Evolutionary conservation across 225 moss, liverwort and hornwort species (phyloP), one percentile per base, ranked within the genome.

Genomic region (Lunularia cruciata): DNA sequence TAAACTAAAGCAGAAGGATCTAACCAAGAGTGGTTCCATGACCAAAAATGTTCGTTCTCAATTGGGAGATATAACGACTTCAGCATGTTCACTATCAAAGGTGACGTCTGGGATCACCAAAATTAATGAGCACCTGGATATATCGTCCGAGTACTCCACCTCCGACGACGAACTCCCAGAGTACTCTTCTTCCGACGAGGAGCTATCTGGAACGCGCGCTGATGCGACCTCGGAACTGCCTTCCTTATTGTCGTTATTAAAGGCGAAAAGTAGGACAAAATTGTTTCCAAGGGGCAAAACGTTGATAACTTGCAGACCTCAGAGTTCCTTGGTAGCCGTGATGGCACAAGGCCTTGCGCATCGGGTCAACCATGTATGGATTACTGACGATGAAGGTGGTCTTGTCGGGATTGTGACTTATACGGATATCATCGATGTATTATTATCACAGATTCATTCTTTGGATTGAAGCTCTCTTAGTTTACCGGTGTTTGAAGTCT

Each of bases 281-380:
- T 2, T 16, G 36, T 43, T 68, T 25, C 32, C 58, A 8, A 67
- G 63, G 69, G 65, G 57, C 45, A 65, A 19, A 22, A 64, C 76
- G 19, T 40, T 80, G 52, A 81, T 83, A 19, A 54, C 79, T 28
- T 88, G 91, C 26, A 71, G 88, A 8, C 86, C 88, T 35, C 74
- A 77, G 64, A 91, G 85, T 65, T 88, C 91, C 27, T 59, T 91
- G 52, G 88, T 88, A 54, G 91, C 88, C 0, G 91, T 91, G 38
- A 88, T 91, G 88, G 91, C 85, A 3, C 91, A 91, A 73, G 79
- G 83, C 22, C 85, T 91, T 23, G 84, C 88, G n/a, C 86, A 84
- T 51, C 82, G 91, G 0, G 83, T 85, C 42, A 84, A 85, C 58
- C 85, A 91, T 69, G 83, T 91, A 1, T 91, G 91, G 91, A 84